These are phyloP conservation scores for Parietichytrium sp. DNA, from an alignment of 108 stramenopile species.

Conservation along the genomic window DNA sequence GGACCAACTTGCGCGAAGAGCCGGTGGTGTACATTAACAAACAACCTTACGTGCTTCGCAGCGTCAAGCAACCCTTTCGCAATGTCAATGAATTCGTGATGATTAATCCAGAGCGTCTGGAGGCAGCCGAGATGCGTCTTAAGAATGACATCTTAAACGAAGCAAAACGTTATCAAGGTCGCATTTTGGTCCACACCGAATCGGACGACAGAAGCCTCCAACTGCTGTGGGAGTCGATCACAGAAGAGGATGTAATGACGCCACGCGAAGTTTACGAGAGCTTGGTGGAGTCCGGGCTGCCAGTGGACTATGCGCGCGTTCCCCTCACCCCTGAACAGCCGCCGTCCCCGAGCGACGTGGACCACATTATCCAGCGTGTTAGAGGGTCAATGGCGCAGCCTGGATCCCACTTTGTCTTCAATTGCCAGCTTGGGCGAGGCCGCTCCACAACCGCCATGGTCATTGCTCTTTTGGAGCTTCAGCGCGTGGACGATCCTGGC, in stretches of 20 bases:
- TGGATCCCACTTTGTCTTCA: slow-evolving; percentile 35
- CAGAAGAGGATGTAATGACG: slow-evolving; percentile 16
- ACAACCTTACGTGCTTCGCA: slow-evolving; percentile 13
- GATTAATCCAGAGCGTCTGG: slow-evolving; percentile 6
- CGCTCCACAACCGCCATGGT: slow-evolving; percentile 36
- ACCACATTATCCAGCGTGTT: not conserved
- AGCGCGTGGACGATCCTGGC: slow-evolving; percentile 1
- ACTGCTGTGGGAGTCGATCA: slow-evolving; percentile 17
- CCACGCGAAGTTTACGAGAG: slow-evolving; percentile 32
- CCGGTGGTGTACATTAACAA: slow-evolving; percentile 36
- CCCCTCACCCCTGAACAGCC: slow-evolving; percentile 30
- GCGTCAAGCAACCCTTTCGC: not conserved
- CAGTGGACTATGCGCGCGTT: slow-evolving; percentile 26
- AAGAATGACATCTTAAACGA: slow-evolving; percentile 23
- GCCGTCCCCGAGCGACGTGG: not conserved
- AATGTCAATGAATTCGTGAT: not conserved
- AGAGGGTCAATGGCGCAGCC: not conserved
- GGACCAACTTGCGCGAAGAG: slow-evolving; percentile 34
- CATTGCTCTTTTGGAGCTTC: slow-evolving; percentile 22
- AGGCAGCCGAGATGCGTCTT: slow-evolving; percentile 37
- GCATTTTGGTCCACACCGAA: slow-evolving; percentile 8
- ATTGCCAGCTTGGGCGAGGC: slow-evolving; percentile 18
- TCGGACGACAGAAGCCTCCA: not conserved
- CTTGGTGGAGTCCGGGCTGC: slow-evolving; percentile 1
- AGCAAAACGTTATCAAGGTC: not conserved